Conservation (phyloP, 306 rosid genomes). For the Acacia acuminata region DNA sequence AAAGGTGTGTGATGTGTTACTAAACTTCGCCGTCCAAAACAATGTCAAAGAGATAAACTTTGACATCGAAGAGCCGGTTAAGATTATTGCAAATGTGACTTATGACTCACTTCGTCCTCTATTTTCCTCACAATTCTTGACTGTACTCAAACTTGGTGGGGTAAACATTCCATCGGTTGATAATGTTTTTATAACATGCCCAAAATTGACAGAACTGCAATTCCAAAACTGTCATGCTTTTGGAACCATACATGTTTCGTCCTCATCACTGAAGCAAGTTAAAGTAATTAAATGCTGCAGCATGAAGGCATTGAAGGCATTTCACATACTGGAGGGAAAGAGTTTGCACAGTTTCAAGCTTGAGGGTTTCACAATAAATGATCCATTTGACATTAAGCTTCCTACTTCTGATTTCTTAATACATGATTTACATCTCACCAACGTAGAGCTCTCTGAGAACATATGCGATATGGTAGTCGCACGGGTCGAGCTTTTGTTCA, state of each 20-base stretch:
- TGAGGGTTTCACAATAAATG: background rate
- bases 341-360: background rate
- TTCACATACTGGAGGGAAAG: background rate
- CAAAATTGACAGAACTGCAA: background rate
- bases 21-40: background rate
- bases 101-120: background rate
- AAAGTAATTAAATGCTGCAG: background rate
- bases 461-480: background rate
- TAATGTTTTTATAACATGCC: background rate
- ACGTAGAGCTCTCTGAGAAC: background rate
- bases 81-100: background rate
- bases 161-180: background rate
- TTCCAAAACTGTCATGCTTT: background rate
- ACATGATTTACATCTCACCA: background rate
- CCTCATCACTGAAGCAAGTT: background rate
- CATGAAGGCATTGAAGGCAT: background rate
- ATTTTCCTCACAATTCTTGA: background rate
- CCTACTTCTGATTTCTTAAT: background rate
- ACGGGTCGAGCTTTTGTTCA: background rate
- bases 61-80: background rate
- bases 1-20: background rate
- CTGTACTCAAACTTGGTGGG: background rate
- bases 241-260: background rate
- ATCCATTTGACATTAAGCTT: background rate
- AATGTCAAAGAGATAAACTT: background rate